Conservation (phyloP, 352 stramenopile species). For the Globisporangium iwayamae region DNA sequence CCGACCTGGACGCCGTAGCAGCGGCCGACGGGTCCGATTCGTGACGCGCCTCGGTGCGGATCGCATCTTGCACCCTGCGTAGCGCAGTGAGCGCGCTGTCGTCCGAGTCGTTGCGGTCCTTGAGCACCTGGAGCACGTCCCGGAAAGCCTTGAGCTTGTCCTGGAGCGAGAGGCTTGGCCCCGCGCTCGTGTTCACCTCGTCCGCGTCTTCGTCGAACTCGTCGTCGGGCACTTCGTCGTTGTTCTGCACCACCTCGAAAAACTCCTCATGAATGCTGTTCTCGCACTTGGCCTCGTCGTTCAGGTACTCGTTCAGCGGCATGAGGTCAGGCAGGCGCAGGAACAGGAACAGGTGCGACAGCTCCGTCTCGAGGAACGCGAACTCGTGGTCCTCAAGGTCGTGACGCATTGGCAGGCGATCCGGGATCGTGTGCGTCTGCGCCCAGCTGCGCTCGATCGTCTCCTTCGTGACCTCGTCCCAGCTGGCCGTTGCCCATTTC, state of each 20-base stretch:
- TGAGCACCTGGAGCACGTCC: constrained; percentile 69
- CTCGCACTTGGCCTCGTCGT: constrained; percentile 66
- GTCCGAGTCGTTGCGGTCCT: constrained; percentile 64
- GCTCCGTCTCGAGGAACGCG: constrained; percentile 52
- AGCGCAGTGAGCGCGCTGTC: constrained; percentile 51
- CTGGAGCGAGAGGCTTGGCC: constrained; percentile 51
- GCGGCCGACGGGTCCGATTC: background rate
- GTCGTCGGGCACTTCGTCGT: constrained; percentile 65
- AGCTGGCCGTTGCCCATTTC: constrained; percentile 69
- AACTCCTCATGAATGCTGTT: constrained; percentile 80
- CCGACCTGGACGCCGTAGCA: background rate
- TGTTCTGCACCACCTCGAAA: constrained; percentile 71
- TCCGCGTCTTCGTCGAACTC: constrained; percentile 54
- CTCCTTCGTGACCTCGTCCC: constrained; percentile 68
- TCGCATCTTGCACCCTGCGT: constrained; percentile 61
- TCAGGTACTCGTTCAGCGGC: constrained; percentile 63
- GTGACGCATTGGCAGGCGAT: constrained; percentile 41
- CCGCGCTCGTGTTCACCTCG: constrained; percentile 21
- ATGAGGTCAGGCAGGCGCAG: constrained; percentile 55
- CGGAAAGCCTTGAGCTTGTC: constrained; percentile 81
- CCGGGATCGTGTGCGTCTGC: constrained; percentile 49
- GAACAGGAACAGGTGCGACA: constrained; percentile 65
- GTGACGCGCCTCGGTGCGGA: constrained; percentile 43
- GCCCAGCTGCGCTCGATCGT: constrained; percentile 69
- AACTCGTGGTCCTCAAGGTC: constrained; percentile 61